Conservation (phyloP, 495 filamentous ascomycete species). For the Aspergillus cristatus region DNA sequence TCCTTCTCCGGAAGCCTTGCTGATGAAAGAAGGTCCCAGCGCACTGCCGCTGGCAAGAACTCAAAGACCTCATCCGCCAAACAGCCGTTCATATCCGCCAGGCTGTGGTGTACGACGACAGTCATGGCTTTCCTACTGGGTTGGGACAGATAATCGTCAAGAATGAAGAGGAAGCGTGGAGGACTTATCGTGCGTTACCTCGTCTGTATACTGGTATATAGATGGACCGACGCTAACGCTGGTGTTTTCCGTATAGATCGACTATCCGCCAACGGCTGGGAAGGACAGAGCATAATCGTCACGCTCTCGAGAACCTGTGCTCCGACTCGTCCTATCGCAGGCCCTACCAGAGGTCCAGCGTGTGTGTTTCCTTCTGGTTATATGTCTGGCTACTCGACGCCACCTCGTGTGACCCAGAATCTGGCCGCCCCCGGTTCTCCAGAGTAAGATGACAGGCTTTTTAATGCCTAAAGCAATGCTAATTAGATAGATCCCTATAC, state of each 20-base stretch:
- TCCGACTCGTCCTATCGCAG: constrained; percentile 36
- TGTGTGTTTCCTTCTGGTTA: constrained; percentile 20
- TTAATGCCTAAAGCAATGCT: too few species aligned
- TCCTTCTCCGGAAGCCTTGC: constrained; percentile 2
- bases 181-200: constrained; percentile 32
- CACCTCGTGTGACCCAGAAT: constrained; percentile 21
- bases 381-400: constrained; percentile 28
- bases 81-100: constrained; percentile 39
- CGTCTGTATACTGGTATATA: not conserved
- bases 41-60: constrained; percentile 42
- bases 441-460: constrained; percentile 27
- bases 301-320: constrained; percentile 35
- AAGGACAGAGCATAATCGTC: constrained; percentile 36
- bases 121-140: constrained; percentile 36
- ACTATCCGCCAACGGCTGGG: constrained; percentile 37
- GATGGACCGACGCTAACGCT: not conserved
- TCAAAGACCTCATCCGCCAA: constrained; percentile 40
- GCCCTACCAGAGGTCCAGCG: constrained; percentile 33
- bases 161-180: constrained; percentile 40
- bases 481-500: constrained; percentile 17
- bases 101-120: constrained; percentile 40
- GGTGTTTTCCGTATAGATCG: constrained; percentile 18
- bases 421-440: constrained; percentile 27
- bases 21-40: constrained; percentile 29
- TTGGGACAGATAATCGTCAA: constrained; percentile 41